phyloP scores from a whole-genome alignment of 108 stramenopile species.

The Discostella pseudostelligera region DNA sequence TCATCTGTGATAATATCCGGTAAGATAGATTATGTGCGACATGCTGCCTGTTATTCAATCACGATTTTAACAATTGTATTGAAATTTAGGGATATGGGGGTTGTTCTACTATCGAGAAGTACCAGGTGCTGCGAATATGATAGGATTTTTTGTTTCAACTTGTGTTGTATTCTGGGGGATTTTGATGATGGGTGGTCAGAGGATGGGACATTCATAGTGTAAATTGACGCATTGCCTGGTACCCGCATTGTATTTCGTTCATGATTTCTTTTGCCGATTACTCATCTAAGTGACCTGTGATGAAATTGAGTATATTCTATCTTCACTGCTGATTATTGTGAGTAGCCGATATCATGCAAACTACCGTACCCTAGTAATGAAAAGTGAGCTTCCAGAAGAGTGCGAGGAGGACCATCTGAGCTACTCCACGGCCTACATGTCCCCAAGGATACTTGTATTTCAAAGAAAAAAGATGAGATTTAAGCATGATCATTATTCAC shows the following conservation, averaged over 20 bases:
- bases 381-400: conserved; percentile 78
- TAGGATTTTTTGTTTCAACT: conserved; percentile 24
- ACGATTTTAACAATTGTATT: not conserved
- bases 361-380: conserved; percentile 29
- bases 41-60: not conserved
- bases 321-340: too few relatives aligned
- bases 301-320: too few relatives aligned
- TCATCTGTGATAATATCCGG: conserved; percentile 49
- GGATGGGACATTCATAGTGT: not conserved
- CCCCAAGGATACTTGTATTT: conserved; percentile 58
- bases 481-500: not conserved
- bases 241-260: not conserved
- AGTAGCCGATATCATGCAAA: too few relatives aligned
- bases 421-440: conserved; percentile 61
- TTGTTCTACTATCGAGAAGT: conserved; percentile 36
- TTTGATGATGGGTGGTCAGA: conserved; percentile 21
- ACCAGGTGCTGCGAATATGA: conserved; percentile 17
- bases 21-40: conserved; percentile 6
- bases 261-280: too few relatives aligned
- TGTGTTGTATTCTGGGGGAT: conserved; percentile 25
- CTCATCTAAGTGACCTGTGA: too few relatives aligned
- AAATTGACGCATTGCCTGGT: not conserved
- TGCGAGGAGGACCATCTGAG: conserved; percentile 69
- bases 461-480: not conserved
- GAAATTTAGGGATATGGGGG: conserved; percentile 19